Evolutionary conservation across 1,284 basidiomycete genomes (phyloP).

Genomic region (Heterobasidion annosum): DNA sequence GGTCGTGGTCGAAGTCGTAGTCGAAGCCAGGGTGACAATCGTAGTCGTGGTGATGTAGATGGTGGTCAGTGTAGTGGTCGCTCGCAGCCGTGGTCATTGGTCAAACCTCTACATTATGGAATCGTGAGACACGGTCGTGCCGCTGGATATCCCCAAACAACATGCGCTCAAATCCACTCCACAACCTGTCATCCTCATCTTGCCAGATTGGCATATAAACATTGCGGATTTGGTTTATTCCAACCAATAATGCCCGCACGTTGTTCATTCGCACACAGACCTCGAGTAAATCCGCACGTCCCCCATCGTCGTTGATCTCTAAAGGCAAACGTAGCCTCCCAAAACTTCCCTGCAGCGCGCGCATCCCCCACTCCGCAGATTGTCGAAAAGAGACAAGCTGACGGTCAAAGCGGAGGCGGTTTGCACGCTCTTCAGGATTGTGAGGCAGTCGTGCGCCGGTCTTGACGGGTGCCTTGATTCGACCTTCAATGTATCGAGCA

Average conservation of each 20-base stretch:
- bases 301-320: conserved; percentile 16
- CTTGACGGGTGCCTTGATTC: conserved; percentile 33
- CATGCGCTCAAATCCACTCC: conserved; percentile 24
- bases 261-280: conserved; percentile 21
- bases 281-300: conserved; percentile 21
- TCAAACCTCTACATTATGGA: conserved; percentile 12
- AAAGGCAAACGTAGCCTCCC: conserved; percentile 28
- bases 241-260: conserved; percentile 20
- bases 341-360: conserved; percentile 31
- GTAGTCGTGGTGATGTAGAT: too few species aligned
- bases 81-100: too few species aligned
- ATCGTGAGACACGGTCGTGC: conserved; percentile 21
- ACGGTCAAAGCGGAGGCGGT: conserved; percentile 17
- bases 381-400: conserved; percentile 30
- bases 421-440: conserved; percentile 13
- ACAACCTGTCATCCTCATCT: conserved; percentile 17
- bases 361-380: conserved; percentile 38
- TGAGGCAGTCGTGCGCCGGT: conserved; percentile 19
- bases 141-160: conserved; percentile 21
- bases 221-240: conserved; percentile 27
- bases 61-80: too few species aligned
- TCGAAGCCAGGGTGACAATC: too few species aligned
- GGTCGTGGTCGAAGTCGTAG: too few species aligned
- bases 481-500: conserved; percentile 17
- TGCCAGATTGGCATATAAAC: conserved; percentile 29